phyloP scores from a whole-genome alignment of 805 yeast genomes.

The Lachancea waltii region DNA sequence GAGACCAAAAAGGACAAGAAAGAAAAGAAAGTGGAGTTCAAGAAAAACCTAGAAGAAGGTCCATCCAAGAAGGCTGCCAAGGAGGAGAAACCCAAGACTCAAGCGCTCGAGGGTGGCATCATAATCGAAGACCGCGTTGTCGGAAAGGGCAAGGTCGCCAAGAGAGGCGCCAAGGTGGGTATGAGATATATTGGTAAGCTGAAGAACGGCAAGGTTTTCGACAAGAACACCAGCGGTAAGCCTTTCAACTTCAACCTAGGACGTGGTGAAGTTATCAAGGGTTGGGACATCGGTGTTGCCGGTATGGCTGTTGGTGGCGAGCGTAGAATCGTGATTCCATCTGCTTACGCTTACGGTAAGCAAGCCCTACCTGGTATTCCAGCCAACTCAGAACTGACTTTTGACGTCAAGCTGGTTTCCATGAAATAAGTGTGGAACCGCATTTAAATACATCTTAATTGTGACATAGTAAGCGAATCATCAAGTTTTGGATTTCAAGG shows the following conservation, averaged over 20 bases:
- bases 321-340: constrained; percentile 94
- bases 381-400: constrained; percentile 91
- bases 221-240: constrained; percentile 94
- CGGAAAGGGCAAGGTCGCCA: constrained; percentile 86
- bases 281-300: constrained; percentile 97
- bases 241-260: constrained; percentile 90
- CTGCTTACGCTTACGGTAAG: constrained; percentile 94
- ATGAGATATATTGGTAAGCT: constrained; percentile 97
- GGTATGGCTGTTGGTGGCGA: constrained; percentile 99
- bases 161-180: constrained; percentile 84
- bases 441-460: neutral
- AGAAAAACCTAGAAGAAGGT: constrained; percentile 89
- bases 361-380: constrained; percentile 95
- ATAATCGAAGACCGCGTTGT: constrained; percentile 83
- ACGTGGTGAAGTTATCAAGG: constrained; percentile 96
- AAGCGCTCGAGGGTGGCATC: constrained; percentile 88
- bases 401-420: constrained; percentile 89
- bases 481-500: no score
- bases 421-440: constrained; percentile 51
- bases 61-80: constrained; percentile 52
- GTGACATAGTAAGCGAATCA: neutral
- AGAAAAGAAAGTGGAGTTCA: constrained; percentile 81
- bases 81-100: constrained; percentile 56
- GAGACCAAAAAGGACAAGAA: constrained; percentile 32
- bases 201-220: constrained; percentile 92